Percentiles rank a stretch among this genome's conserved stretches.
phyloP scores from a whole-genome alignment of 2,329 filamentous ascomycete species.

The Aspergillus versicolor region DNA sequence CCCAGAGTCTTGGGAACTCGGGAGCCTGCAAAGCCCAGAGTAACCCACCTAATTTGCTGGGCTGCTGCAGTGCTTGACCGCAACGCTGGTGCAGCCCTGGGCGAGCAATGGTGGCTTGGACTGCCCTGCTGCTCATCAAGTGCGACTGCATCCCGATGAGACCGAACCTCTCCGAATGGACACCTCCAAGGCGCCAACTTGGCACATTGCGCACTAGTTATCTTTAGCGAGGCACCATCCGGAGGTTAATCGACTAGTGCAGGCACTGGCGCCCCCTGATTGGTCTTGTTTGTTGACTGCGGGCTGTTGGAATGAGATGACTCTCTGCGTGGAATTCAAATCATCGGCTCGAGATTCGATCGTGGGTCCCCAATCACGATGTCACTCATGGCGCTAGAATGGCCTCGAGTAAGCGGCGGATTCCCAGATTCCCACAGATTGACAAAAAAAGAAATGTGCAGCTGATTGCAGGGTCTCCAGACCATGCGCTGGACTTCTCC shows the following conservation, averaged over 20 bases:
- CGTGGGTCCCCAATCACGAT: conserved; percentile 2
- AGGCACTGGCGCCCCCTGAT: conserved; percentile 7
- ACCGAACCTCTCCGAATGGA: conserved; percentile 8
- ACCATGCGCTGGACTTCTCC: conserved; percentile 18
- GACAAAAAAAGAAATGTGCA: conserved; percentile 2
- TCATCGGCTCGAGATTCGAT: conserved; percentile 7
- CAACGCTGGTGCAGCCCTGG: background rate
- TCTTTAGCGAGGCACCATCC: background rate
- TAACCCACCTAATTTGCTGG: background rate
- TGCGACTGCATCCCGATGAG: background rate
- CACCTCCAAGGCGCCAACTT: background rate
- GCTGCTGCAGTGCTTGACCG: background rate
- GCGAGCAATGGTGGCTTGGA: background rate
- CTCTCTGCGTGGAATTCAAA: conserved; percentile 17
- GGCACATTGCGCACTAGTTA: background rate
- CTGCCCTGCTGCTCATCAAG: background rate
- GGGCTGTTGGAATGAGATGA: conserved; percentile 12
- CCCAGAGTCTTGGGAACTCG: background rate
- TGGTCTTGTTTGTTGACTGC: background rate
- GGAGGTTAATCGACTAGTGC: conserved; percentile 7
- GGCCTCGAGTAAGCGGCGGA: background rate
- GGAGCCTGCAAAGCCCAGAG: background rate
- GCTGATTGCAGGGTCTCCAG: conserved; percentile 11
- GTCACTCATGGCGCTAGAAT: conserved; percentile 5
- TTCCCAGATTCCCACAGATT: background rate